phyloP scores from a whole-genome alignment of 2,329 filamentous ascomycete genomes.

The Hypoxylon sp. region DNA sequence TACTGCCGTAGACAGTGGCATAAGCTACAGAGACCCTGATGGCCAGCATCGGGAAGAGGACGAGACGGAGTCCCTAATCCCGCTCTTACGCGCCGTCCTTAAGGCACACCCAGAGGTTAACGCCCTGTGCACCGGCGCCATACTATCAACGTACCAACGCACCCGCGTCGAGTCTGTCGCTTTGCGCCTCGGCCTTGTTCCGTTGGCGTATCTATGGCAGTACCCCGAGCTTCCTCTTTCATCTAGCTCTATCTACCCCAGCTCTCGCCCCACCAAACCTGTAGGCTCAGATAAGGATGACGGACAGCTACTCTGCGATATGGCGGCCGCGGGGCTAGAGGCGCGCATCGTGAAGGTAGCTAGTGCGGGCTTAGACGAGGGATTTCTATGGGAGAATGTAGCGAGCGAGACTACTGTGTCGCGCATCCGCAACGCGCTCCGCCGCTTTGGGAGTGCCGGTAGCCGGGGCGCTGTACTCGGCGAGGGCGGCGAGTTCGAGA shows the following conservation, averaged over 20 bases:
- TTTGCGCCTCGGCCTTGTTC: constrained; percentile 82
- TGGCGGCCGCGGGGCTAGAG: constrained; percentile 83
- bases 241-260: constrained; percentile 1
- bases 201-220: constrained; percentile 93
- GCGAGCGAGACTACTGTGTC: constrained; percentile 67
- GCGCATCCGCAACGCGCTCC: constrained; percentile 68
- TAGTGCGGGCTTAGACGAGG: constrained; percentile 87
- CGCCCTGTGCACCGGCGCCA: constrained; percentile 90
- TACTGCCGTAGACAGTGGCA: constrained; percentile 76
- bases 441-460: constrained; percentile 75
- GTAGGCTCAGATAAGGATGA: constrained; percentile 55
- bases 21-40: constrained; percentile 73
- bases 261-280: constrained; percentile 4
- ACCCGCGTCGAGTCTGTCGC: constrained; percentile 96
- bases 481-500: constrained; percentile 97
- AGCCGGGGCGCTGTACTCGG: constrained; percentile 80
- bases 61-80: constrained; percentile 90
- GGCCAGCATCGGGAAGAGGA: constrained; percentile 64
- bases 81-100: constrained; percentile 78
- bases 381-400: constrained; percentile 85
- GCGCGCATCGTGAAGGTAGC: constrained; percentile 96
- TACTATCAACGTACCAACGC: constrained; percentile 94
- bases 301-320: constrained; percentile 80
- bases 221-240: constrained; percentile 74
- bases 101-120: constrained; percentile 82